These are phyloP conservation scores for Coniochaeta sp. DNA, from an alignment of 2,329 filamentous ascomycete genomes.

Conservation along the genomic window DNA sequence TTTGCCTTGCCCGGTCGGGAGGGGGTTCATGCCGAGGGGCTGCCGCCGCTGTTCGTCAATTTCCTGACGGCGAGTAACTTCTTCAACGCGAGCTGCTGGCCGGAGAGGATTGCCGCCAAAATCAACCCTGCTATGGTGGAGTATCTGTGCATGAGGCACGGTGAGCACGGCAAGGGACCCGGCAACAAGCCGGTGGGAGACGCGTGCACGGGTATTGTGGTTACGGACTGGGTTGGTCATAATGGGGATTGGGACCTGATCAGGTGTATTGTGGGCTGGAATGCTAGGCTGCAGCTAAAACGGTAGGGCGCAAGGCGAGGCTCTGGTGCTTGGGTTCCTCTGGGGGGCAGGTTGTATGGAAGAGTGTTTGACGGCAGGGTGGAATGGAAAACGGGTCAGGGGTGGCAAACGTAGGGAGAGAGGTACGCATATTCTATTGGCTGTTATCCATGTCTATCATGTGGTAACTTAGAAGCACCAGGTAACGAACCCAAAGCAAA, in stretches of 20 bases:
- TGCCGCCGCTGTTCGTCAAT: constrained; percentile 74
- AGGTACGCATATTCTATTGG: too few species aligned
- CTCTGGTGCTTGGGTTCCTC: background rate
- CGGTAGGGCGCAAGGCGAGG: constrained; percentile 17
- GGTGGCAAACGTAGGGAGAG: too few species aligned
- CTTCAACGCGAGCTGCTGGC: constrained; percentile 89
- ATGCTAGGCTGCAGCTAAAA: constrained; percentile 56
- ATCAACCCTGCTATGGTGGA: constrained; percentile 72
- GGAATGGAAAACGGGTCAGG: too few species aligned
- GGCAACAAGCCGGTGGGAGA: constrained; percentile 51
- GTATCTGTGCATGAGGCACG: constrained; percentile 53
- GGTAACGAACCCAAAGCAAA: too few species aligned
- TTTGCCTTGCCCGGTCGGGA: constrained; percentile 30
- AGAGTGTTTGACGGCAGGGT: too few species aligned
- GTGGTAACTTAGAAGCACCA: too few species aligned
- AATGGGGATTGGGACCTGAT: constrained; percentile 88
- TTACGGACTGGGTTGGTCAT: constrained; percentile 89
- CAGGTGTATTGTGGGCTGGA: constrained; percentile 84
- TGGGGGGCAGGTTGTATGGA: background rate
- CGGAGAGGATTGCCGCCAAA: constrained; percentile 80
- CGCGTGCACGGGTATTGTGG: constrained; percentile 77
- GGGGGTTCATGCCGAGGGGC: constrained; percentile 17
- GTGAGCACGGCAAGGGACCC: constrained; percentile 41
- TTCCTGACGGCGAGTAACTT: constrained; percentile 91
- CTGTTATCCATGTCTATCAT: too few species aligned